Percentiles rank a stretch among this genome's conserved stretches.
Conservation (phyloP, 169 alveolate genomes). For the Toxoplasma gondii region DNA sequence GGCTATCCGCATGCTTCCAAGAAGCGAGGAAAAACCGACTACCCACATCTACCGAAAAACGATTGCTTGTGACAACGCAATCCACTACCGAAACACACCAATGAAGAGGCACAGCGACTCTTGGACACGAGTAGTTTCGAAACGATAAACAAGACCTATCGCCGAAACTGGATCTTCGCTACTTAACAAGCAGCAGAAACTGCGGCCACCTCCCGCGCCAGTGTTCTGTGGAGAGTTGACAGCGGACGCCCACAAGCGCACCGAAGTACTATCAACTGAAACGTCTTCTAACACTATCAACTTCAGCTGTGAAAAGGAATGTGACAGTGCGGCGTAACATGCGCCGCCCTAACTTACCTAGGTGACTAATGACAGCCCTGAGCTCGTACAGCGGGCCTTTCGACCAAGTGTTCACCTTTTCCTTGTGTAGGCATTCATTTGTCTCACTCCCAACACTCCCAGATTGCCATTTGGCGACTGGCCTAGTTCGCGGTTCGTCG, state of each 20-base stretch:
- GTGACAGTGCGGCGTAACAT: background rate
- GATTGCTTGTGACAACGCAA: background rate
- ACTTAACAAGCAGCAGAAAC: no score
- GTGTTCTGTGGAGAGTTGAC: no score
- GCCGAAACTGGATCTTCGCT: no score
- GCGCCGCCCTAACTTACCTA: background rate
- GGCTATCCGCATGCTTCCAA: no score
- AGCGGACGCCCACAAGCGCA: no score
- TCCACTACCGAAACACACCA: background rate
- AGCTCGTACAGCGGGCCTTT: background rate
- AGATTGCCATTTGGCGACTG: background rate
- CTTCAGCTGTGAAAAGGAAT: background rate
- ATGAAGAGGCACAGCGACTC: background rate
- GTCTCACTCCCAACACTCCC: background rate
- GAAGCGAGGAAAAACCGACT: no score
- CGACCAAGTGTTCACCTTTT: background rate
- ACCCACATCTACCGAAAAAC: background rate
- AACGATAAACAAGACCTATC: no score
- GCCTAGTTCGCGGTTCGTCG: background rate
- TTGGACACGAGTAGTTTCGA: no score
- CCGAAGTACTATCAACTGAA: no score
- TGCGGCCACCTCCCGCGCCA: no score
- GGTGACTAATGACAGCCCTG: conserved; percentile 10
- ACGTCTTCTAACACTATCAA: background rate
- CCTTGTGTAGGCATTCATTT: background rate